These are phyloP conservation scores for Botrytis squamosa DNA, from an alignment of 2,329 filamentous ascomycete genomes.

Conservation along the genomic window DNA sequence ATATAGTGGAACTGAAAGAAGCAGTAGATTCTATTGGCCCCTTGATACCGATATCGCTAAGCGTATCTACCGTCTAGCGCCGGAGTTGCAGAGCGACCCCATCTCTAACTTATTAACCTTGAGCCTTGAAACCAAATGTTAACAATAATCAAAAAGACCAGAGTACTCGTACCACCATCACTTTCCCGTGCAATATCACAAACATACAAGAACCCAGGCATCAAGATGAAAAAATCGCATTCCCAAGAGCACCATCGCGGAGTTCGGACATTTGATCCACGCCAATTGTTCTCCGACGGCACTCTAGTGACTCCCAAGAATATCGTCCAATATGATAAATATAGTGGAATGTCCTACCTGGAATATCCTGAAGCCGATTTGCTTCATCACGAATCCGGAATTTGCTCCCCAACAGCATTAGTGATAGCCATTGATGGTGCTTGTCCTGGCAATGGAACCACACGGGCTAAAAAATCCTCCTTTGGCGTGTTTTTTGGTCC, in stretches of 20 bases:
- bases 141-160: not conserved
- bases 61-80: too few relatives aligned
- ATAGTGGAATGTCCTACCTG: not conserved
- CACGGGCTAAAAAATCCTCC: not conserved
- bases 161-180: too few relatives aligned
- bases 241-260: not conserved
- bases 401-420: not conserved
- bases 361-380: not conserved
- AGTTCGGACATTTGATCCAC: not conserved
- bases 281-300: not conserved
- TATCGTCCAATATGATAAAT: not conserved
- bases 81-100: not conserved
- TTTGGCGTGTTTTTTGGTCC: conserved; percentile 1
- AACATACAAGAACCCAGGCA: not conserved
- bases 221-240: not conserved
- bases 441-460: not conserved
- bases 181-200: not conserved
- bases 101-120: not conserved
- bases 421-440: not conserved
- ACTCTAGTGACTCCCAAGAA: not conserved
- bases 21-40: too few relatives aligned
- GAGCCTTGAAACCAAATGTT: not conserved
- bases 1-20: too few relatives aligned
- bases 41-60: too few relatives aligned
- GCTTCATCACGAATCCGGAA: too few relatives aligned